Conservation (phyloP, 306 rosid genomes). For the Alnus rubra region DNA sequence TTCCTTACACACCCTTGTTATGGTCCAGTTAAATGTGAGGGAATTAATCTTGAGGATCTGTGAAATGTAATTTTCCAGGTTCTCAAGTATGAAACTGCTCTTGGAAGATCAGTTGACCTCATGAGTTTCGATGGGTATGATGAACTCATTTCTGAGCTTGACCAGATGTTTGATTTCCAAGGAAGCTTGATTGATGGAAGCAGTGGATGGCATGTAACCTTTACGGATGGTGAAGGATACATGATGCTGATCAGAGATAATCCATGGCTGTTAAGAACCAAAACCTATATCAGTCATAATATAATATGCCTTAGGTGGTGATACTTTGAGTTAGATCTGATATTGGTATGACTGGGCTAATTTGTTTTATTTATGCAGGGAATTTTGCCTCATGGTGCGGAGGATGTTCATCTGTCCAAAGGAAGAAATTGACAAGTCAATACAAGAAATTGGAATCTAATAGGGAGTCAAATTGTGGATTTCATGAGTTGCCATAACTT, state of each 20-base stretch:
- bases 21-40: background rate
- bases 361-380: conserved; percentile 43
- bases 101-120: conserved; percentile 66
- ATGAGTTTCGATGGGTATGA: conserved; percentile 41
- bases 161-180: conserved; percentile 57
- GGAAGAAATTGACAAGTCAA: conserved; percentile 41
- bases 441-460: conserved; percentile 14
- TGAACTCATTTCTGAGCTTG: conserved; percentile 55
- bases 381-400: conserved; percentile 46
- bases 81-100: conserved; percentile 56
- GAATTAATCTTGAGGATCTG: conserved; percentile 4
- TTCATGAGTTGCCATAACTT: no score
- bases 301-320: background rate
- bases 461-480: no score
- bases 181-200: conserved; percentile 55
- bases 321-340: background rate
- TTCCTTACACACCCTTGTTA: background rate
- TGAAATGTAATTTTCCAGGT: conserved; percentile 50
- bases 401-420: conserved; percentile 53
- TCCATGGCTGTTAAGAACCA: conserved; percentile 61
- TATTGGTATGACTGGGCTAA: background rate
- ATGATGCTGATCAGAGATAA: conserved; percentile 45
- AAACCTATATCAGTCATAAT: conserved; percentile 4
- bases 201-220: conserved; percentile 62
- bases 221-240: conserved; percentile 49